Evolutionary conservation across 1,139 yeast genomes (phyloP).

Genomic region (Yamadazyma diospyri): DNA sequence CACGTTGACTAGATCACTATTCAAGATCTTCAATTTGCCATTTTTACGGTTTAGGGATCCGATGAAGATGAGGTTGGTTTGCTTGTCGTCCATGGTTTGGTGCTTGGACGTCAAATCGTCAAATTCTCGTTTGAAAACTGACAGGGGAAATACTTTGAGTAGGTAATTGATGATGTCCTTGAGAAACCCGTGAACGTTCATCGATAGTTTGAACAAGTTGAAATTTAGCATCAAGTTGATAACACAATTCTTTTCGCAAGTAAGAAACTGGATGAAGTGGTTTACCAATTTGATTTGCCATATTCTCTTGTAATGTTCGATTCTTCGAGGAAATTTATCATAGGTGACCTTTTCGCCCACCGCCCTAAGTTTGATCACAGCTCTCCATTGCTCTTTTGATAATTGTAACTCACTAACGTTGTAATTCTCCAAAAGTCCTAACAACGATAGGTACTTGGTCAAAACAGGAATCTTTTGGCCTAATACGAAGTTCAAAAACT

Average conservation of each 20-base stretch:
- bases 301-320: constrained; percentile 2
- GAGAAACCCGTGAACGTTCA: constrained; percentile 26
- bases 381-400: constrained; percentile 1
- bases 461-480: constrained; percentile 1
- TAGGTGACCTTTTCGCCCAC: constrained; percentile 4
- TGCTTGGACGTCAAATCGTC: background rate
- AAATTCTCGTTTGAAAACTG: background rate
- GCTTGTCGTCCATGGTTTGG: constrained; percentile 9
- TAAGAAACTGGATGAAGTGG: constrained; percentile 21
- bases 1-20: constrained; percentile 13
- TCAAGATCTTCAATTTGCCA: constrained; percentile 24
- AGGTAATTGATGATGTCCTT: constrained; percentile 15
- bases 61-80: constrained; percentile 20
- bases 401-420: constrained; percentile 10
- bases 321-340: background rate
- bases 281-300: constrained; percentile 27
- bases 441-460: constrained; percentile 11
- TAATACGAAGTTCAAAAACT: constrained; percentile 14
- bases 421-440: constrained; percentile 6
- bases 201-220: constrained; percentile 28
- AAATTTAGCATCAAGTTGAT: constrained; percentile 37
- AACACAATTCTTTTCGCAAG: constrained; percentile 27
- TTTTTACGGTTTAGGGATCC: constrained; percentile 33
- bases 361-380: background rate
- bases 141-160: constrained; percentile 8